Evolutionary conservation across 768 basidiomycete genomes (phyloP).

Genomic region (Amanita muscaria): DNA sequence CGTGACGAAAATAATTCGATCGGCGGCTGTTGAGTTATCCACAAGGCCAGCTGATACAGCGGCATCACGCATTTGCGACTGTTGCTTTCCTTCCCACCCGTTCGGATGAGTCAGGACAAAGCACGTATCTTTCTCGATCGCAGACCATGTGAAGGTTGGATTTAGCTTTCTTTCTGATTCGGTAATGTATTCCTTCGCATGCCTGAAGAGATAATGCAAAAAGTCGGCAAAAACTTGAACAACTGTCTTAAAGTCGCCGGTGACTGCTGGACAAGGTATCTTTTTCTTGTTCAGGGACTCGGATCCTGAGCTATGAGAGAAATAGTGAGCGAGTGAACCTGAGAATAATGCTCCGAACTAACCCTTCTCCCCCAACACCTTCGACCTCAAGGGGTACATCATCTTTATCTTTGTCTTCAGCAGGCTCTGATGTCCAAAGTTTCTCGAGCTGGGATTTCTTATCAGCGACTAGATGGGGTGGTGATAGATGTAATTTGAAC

Average conservation of each 20-base stretch:
- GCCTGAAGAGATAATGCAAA: constrained; percentile 32
- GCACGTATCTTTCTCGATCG: constrained; percentile 28
- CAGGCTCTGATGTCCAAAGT: no score
- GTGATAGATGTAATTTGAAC: constrained; percentile 7
- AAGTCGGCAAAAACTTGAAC: constrained; percentile 41
- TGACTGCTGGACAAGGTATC: no score
- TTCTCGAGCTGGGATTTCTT: no score
- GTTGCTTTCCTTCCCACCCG: constrained; percentile 48
- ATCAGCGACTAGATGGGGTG: constrained; percentile 2
- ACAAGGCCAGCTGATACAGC: constrained; percentile 39
- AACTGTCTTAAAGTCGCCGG: constrained; percentile 31
- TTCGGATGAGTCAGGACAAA: constrained; percentile 50
- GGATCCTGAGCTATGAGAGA: no score
- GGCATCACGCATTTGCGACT: constrained; percentile 38
- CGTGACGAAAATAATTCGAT: constrained; percentile 40
- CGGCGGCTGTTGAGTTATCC: constrained; percentile 19
- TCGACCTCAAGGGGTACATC: constrained; percentile 31
- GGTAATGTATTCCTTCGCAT: constrained; percentile 31
- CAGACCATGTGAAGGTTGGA: constrained; percentile 34
- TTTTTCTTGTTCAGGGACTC: no score
- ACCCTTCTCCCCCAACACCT: no score
- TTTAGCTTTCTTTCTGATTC: constrained; percentile 34
- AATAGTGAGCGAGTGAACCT: no score
- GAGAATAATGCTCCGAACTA: no score
- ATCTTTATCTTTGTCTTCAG: not conserved